Base-by-base conservation (phyloP, 2,329 filamentous ascomycete genomes). In the Ceratocystis albifundus region DNA sequence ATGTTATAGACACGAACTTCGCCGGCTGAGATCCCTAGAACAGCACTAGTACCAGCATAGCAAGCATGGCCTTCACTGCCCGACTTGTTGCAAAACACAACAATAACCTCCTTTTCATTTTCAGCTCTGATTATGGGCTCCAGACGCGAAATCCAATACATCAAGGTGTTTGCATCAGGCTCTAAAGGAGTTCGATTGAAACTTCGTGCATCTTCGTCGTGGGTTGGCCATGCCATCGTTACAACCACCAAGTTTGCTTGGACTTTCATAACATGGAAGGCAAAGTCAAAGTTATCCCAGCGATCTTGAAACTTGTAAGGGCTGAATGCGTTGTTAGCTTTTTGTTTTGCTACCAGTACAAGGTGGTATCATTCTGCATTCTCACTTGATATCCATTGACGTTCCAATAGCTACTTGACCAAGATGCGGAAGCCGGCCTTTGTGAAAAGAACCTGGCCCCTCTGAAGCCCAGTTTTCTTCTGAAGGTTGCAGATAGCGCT, bases 171-270 rank as follows among this genome's bases (percentile, higher is more conserved):
- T 74, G 88, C 80, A 70, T 92, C 88, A 0, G 88, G 87, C 53
- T 84, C 81, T 0, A 79, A 72, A 0, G 82, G 82, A 68, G 69
- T 76, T 25, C 69, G 77, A 67, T 71, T 83, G 72, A 77, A 84
- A 5, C 67, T 66, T 10, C 71, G 77, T 1, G 74, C 78, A 71
- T 78, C 80, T 69, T 79, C 83, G 66, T 79, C 83, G 66, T 73
- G 77, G 1, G 88, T 90, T 41, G 88, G 78, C 88, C 88, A 93
- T 0, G 89, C 88, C 88, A 92, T 92, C 2, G 82, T 84, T 0
- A 93, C 70, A 41, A 91, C 82, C 1, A 89, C 84, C 0, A 92
- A 69, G 15, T 84, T 84, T 0, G 86, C 81, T 0, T 79, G 71
- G 0, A 76, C 74, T 1, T 83, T 75, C 0, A 90, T 72, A 7